A percentile compares a stretch with the other conserved stretches of the same genome.
Conservation (phyloP, 2,329 filamentous ascomycete species). For the Penicillium paneum region DNA sequence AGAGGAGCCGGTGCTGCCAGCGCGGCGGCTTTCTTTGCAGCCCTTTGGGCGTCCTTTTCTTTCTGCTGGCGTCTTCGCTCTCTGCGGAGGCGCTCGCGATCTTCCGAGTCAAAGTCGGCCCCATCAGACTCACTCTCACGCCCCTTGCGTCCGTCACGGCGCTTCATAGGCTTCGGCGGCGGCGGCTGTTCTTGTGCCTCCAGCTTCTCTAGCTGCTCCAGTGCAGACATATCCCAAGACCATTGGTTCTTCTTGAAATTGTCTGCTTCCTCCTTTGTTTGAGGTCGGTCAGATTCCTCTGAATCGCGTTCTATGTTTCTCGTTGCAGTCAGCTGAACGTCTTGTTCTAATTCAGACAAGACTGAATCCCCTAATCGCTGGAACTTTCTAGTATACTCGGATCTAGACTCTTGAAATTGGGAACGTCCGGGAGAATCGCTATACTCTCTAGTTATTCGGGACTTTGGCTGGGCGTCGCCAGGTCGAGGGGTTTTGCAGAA, state of each 20-base stretch:
- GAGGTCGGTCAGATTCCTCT: not conserved
- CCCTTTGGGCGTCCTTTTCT: slow-evolving; percentile 38
- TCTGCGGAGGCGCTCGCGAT: slow-evolving; percentile 33
- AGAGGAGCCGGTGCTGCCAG: slow-evolving; percentile 57
- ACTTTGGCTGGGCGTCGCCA: not conserved
- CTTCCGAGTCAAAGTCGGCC: slow-evolving; percentile 37
- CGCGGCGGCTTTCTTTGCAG: slow-evolving; percentile 41
- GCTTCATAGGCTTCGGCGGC: slow-evolving; percentile 21
- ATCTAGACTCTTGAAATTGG: not conserved
- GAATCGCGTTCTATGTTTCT: not conserved
- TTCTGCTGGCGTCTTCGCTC: slow-evolving; percentile 40
- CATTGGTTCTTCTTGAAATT: slow-evolving; percentile 20
- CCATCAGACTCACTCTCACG: slow-evolving; percentile 28
- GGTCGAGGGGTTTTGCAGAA: slow-evolving; percentile 16
- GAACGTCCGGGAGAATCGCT: not conserved
- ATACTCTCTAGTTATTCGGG: not conserved
- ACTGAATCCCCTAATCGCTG: slow-evolving; percentile 20
- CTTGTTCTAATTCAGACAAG: slow-evolving; percentile 16
- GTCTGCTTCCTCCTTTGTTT: slow-evolving; percentile 5
- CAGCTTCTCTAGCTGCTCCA: slow-evolving; percentile 20
- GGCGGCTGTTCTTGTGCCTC: slow-evolving; percentile 9
- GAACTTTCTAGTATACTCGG: slow-evolving; percentile 19
- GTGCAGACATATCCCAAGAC: slow-evolving; percentile 32
- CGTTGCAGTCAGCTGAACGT: not conserved
- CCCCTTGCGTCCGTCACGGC: slow-evolving; percentile 23